These are phyloP conservation scores for Nymphaea thermarum DNA, from an alignment of 164 flowering plant genomes.

Conservation along the genomic window DNA sequence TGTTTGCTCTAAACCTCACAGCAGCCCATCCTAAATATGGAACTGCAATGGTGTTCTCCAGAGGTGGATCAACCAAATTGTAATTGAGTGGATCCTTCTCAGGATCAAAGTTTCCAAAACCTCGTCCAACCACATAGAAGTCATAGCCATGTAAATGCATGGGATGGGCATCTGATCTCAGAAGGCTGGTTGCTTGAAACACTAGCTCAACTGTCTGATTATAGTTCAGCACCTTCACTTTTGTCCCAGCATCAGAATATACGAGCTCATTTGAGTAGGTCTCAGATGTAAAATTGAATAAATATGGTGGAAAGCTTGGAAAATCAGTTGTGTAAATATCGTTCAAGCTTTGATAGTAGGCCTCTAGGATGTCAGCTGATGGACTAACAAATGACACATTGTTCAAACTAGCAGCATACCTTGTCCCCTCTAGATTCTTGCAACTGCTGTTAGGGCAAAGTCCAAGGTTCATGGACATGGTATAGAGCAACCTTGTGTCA, in stretches of 20 bases:
- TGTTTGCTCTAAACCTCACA: conserved; percentile 15
- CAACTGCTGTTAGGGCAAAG: conserved; percentile 4
- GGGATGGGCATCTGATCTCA: conserved; percentile 10
- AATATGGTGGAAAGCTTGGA: conserved; percentile 4
- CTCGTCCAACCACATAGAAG: conserved; percentile 25
- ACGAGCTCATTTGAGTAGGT: neutral
- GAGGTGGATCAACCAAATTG: conserved; percentile 29
- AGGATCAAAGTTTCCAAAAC: conserved; percentile 26
- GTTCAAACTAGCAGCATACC: conserved; percentile 11
- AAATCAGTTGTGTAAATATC: conserved; percentile 6
- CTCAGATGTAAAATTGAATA: conserved; percentile 9
- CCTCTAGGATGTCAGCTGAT: conserved; percentile 7
- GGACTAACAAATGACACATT: conserved; percentile 14
- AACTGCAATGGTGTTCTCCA: conserved; percentile 12
- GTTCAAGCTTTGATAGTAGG: conserved; percentile 4
- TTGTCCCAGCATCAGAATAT: conserved; percentile 10
- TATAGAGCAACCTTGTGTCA: conserved; percentile 4
- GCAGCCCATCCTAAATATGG: conserved; percentile 31
- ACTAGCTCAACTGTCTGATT: conserved; percentile 11
- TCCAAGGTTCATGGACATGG: conserved; percentile 9
- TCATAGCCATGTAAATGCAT: conserved; percentile 23
- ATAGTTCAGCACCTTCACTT: conserved; percentile 9
- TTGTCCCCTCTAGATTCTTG: conserved; percentile 3
- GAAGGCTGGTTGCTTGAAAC: conserved; percentile 12
- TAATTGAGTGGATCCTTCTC: conserved; percentile 15